Evolutionary conservation across 345 rosid genomes (phyloP), one percentile per base, ranked within the genome.

Genomic region (Zanthoxylum bungeanum): DNA sequence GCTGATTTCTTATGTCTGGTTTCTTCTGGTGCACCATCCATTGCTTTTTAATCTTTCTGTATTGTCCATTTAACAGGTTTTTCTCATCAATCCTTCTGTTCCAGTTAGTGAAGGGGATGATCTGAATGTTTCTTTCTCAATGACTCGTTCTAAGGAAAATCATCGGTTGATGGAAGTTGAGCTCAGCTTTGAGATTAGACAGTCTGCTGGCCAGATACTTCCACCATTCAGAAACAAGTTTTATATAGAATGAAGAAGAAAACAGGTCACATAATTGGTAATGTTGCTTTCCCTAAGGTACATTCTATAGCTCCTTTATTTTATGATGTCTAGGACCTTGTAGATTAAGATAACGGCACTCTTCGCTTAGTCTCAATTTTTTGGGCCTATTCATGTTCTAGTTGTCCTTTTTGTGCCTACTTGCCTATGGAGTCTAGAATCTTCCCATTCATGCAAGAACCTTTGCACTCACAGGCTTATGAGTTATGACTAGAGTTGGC

Each of bases 161-260:
- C 97, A 92, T 68, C 72, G 99, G 60, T 75, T 90, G 78, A 88
- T 95, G 98, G 99, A 88, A 76, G 81, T 95, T 46, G 96, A 89
- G 71, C 82, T 95, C 61, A 82, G 70, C 9, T 85, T 92, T 74
- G 86, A 89, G 64, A 73, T 95, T 17, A 77, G 57, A 80, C 84
- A 78, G 72, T 62, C 89, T 70, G 83, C 89, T 47, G 93, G 92
- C 28, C 67, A 79, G 67, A 60, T 69, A 37, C 80, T 81, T 69
- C 85, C 85, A n/a, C 70, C 90, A 22, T 76, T 87, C 73, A 78
- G 64, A 73, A 88, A 86, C 72, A 81, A 76, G 63, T 95, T 83
- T 78, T 88, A 81, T 79, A 76, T 91, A 69, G 98, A 95, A 79
- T 95, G 91, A 92, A 71, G 67, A 56, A 57, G 59, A 40, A 75